phyloP scores from a whole-genome alignment of 2,329 filamentous ascomycete species.

The Pestalotiopsis sp. region DNA sequence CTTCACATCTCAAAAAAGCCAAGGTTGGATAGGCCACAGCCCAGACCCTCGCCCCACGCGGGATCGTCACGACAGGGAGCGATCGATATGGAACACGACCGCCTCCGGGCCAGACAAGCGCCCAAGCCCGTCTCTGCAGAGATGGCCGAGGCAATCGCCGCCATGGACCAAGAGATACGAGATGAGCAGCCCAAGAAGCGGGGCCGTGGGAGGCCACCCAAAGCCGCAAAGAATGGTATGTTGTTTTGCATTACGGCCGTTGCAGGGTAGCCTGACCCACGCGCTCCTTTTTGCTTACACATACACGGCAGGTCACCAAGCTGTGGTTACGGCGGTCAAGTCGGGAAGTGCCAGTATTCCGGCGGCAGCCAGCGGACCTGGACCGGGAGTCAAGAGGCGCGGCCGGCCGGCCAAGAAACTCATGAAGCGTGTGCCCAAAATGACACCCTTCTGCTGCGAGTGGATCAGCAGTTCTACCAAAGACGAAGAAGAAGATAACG shows the following conservation, averaged over 20 bases:
- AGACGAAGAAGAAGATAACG: too few species aligned
- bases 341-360: neutral
- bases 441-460: constrained; percentile 58
- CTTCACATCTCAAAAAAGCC: neutral
- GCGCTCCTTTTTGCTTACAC: neutral
- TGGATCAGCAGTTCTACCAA: constrained; percentile 37
- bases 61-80: neutral
- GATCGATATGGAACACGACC: neutral
- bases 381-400: constrained; percentile 24
- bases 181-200: constrained; percentile 26
- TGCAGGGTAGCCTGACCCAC: neutral
- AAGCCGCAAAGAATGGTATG: constrained; percentile 44
- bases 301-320: neutral
- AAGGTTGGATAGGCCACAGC: neutral
- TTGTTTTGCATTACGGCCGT: constrained; percentile 22
- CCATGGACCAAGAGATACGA: neutral
- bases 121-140: neutral
- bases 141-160: neutral
- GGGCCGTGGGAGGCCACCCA: constrained; percentile 43
- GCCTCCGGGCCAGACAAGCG: neutral
- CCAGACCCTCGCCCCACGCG: neutral
- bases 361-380: neutral
- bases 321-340: neutral
- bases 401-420: constrained; percentile 41
- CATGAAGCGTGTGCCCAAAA: constrained; percentile 34